Conservation (phyloP, 1,284 basidiomycete species). For the Agroathelia rolfsii region DNA sequence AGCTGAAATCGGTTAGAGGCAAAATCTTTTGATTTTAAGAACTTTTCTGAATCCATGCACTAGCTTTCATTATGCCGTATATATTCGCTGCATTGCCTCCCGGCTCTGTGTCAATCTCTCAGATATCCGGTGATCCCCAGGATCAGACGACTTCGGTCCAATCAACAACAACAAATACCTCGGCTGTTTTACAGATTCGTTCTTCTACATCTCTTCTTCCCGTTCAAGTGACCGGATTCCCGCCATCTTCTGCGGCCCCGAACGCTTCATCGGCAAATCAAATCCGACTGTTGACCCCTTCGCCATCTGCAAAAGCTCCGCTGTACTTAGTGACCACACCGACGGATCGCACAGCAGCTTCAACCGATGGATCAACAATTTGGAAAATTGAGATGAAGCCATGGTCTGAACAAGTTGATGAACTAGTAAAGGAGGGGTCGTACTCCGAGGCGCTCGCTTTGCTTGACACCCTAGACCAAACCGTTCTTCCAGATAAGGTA, state of each 20-base stretch:
- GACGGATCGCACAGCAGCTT: conserved; percentile 51
- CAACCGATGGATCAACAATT: conserved; percentile 63
- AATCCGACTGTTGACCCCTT: conserved; percentile 49
- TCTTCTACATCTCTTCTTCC: conserved; percentile 64
- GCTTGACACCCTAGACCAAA: conserved; percentile 61
- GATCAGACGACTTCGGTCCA: conserved; percentile 3
- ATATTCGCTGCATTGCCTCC: conserved; percentile 73
- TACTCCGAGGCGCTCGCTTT: conserved; percentile 80
- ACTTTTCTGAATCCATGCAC: neutral
- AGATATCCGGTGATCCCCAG: conserved; percentile 11
- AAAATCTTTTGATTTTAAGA: conserved; percentile 1
- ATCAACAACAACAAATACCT: conserved; percentile 27
- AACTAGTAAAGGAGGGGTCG: conserved; percentile 62
- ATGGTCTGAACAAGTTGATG: conserved; percentile 80
- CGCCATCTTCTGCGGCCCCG: conserved; percentile 18
- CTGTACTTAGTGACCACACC: conserved; percentile 68
- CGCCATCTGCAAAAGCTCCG: conserved; percentile 42
- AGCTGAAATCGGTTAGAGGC: conserved; percentile 59
- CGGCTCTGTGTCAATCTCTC: conserved; percentile 39
- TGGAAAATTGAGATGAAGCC: conserved; percentile 69
- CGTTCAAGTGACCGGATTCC: conserved; percentile 55
- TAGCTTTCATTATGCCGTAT: conserved; percentile 78
- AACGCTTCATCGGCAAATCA: conserved; percentile 29
- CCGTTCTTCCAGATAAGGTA: conserved; percentile 62
- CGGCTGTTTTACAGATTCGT: conserved; percentile 66